These are phyloP conservation scores for Phytophthora pistaciae DNA, from an alignment of 352 stramenopile species.

Conservation along the genomic window DNA sequence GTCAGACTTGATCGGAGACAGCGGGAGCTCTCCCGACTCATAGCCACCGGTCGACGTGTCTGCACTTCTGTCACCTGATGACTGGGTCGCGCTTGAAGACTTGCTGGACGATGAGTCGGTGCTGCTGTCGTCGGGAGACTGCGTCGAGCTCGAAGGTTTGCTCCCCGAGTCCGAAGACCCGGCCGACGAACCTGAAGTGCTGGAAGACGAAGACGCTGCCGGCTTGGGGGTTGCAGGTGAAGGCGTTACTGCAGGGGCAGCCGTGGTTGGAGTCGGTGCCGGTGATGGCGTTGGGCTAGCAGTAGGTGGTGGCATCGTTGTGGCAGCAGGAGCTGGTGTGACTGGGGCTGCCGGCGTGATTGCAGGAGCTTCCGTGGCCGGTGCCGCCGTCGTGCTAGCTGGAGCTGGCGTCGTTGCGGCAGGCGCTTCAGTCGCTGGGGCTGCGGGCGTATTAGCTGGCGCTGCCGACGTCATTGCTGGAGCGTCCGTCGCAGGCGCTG, in stretches of 20 bases:
- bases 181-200: slow-evolving; percentile 17
- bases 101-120: slow-evolving; percentile 2
- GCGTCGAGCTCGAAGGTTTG: not conserved
- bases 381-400: not conserved
- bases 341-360: slow-evolving; percentile 9
- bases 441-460: slow-evolving; percentile 1
- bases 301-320: not conserved
- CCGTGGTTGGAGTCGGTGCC: slow-evolving; percentile 21
- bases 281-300: slow-evolving; percentile 12
- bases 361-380: slow-evolving; percentile 5
- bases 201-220: slow-evolving; percentile 14
- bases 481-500: not conserved
- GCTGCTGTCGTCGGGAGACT: not conserved
- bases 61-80: slow-evolving; percentile 3
- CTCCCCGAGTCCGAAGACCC: slow-evolving; percentile 5
- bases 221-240: slow-evolving; percentile 17
- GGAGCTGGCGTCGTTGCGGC: slow-evolving; percentile 2
- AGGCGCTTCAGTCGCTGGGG: slow-evolving; percentile 12
- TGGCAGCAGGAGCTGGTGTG: slow-evolving; percentile 20
- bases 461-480: slow-evolving; percentile 3
- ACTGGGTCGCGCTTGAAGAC: slow-evolving; percentile 7
- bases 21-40: slow-evolving; percentile 31
- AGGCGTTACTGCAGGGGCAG: not conserved
- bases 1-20: slow-evolving; percentile 46
- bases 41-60: slow-evolving; percentile 22